These are phyloP conservation scores for Coelastrella sp. DNA, from an alignment of 139 green algal genomes.

Conservation along the genomic window DNA sequence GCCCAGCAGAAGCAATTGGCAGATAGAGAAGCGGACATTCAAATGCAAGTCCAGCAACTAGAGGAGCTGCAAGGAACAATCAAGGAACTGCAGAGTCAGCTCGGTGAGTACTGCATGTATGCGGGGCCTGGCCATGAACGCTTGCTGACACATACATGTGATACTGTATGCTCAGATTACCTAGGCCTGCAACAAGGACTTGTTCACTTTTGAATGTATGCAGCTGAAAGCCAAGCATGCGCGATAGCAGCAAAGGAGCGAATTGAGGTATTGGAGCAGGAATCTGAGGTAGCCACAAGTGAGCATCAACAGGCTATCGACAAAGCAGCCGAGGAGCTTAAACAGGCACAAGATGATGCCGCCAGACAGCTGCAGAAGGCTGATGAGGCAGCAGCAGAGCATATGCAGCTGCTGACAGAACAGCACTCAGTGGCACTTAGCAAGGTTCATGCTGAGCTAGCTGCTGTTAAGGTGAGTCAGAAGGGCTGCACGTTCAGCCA, in stretches of 20 bases:
- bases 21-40: not conserved
- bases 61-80: conserved; percentile 24
- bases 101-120: too few relatives aligned
- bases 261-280: conserved; percentile 77
- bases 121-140: too few relatives aligned
- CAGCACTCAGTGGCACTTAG: not conserved
- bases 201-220: too few relatives aligned
- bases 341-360: not conserved
- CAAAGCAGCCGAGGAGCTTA: conserved; percentile 30
- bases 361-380: conserved; percentile 20
- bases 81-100: conserved; percentile 35
- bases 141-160: too few relatives aligned
- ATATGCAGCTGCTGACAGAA: conserved; percentile 22
- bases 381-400: conserved; percentile 9
- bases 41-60: conserved; percentile 4
- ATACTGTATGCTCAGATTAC: too few relatives aligned
- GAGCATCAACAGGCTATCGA: conserved; percentile 58
- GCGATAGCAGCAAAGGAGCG: conserved; percentile 70
- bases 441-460: conserved; percentile 29
- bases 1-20: conserved; percentile 39
- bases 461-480: conserved; percentile 33
- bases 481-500: too few relatives aligned
- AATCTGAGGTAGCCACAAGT: conserved; percentile 55
- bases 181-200: too few relatives aligned
- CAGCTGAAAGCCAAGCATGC: conserved; percentile 79